Evolutionary conservation across 257 asterid species (phyloP).

Genomic region (Forsythia suspensa): DNA sequence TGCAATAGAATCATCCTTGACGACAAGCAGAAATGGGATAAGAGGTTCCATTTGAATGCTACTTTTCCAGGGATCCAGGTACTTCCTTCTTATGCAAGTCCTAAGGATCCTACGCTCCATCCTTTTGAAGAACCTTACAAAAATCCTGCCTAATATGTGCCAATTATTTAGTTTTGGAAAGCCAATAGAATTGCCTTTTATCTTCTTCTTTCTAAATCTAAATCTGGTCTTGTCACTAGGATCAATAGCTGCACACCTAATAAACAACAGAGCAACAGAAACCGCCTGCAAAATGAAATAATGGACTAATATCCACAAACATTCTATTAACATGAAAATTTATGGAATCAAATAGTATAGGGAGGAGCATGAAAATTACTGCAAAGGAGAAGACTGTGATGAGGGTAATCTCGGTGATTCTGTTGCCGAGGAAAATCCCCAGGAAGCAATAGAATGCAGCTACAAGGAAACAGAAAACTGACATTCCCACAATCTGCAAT

Average conservation of each 20-base stretch:
- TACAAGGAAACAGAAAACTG: conserved; percentile 67
- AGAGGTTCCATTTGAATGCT: conserved; percentile 62
- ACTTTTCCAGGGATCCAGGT: conserved; percentile 66
- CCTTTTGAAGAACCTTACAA: conserved; percentile 60
- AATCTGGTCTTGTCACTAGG: conserved; percentile 79
- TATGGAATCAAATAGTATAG: neutral
- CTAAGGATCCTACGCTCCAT: conserved; percentile 73
- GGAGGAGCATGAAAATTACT: conserved; percentile 39
- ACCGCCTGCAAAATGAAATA: conserved; percentile 46
- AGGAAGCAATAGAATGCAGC: conserved; percentile 76
- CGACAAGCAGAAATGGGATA: conserved; percentile 64
- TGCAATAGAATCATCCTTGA: conserved; percentile 60
- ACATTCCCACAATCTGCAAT: conserved; percentile 80
- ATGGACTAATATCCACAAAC: neutral
- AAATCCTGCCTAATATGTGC: conserved; percentile 44
- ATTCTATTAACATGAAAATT: neutral
- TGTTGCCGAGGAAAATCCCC: conserved; percentile 75
- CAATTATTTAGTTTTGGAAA: conserved; percentile 47
- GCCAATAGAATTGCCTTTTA: conserved; percentile 14
- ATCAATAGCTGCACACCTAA: conserved; percentile 78
- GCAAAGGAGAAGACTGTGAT: conserved; percentile 54
- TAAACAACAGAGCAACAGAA: conserved; percentile 65
- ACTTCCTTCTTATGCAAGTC: conserved; percentile 82
- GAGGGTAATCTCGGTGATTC: conserved; percentile 63
- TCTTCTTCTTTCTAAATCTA: conserved; percentile 61